These are phyloP conservation scores for Mesotaenium endlicherianum DNA, from an alignment of 139 green algal genomes.

Conservation along the genomic window DNA sequence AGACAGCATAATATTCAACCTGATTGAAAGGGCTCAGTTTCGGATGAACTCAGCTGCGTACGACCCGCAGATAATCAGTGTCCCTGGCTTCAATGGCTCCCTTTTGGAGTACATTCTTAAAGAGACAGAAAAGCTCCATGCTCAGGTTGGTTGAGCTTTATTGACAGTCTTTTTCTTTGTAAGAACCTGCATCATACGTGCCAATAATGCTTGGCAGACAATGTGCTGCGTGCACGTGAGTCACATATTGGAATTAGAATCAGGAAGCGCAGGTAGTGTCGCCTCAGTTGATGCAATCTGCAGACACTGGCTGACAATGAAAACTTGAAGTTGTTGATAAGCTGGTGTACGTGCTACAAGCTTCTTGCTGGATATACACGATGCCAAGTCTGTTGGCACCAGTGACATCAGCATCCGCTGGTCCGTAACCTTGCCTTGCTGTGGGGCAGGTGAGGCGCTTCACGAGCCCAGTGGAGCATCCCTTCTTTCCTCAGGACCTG, in stretches of 20 bases:
- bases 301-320: no score
- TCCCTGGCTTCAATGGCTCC: conserved; percentile 69
- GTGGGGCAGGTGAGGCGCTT: conserved; percentile 73
- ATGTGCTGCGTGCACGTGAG: background rate
- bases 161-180: background rate
- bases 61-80: conserved; percentile 59
- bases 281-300: no score
- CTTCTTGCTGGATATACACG: no score
- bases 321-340: no score
- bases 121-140: conserved; percentile 90
- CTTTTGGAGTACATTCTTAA: conserved; percentile 91
- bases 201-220: no score
- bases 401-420: no score
- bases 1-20: conserved; percentile 96
- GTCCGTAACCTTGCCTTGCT: background rate
- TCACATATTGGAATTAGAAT: no score
- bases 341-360: no score
- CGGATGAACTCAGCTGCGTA: conserved; percentile 82
- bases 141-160: conserved; percentile 50
- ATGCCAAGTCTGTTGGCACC: no score
- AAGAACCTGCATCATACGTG: no score
- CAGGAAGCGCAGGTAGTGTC: no score
- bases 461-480: conserved; percentile 90
- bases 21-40: conserved; percentile 96
- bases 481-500: conserved; percentile 81